Percentiles rank a stretch among this genome's conserved stretches.
Conservation (phyloP, 345 rosid genomes). For the Heritiera fomes region DNA sequence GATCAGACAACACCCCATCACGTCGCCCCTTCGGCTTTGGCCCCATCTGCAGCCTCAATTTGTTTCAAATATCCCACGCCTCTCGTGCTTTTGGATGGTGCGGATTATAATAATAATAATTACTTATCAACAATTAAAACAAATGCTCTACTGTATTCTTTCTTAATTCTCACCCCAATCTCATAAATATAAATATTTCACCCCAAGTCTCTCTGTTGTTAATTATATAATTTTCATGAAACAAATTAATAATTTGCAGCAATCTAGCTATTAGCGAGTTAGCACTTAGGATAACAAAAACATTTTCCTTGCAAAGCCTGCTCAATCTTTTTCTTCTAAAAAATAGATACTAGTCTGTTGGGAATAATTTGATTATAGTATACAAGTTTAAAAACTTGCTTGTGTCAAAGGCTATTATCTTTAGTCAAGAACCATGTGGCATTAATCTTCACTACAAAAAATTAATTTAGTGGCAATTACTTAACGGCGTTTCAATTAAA, state of each 20-base stretch:
- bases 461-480: too few relatives aligned
- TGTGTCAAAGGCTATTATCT: not conserved
- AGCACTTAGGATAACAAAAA: not conserved
- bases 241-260: not conserved
- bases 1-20: slow-evolving; percentile 29
- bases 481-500: too few relatives aligned
- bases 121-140: not conserved
- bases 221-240: not conserved
- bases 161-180: not conserved
- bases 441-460: too few relatives aligned
- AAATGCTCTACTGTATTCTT: not conserved
- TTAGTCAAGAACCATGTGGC: too few relatives aligned
- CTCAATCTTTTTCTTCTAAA: not conserved
- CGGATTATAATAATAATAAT: slow-evolving; percentile 7
- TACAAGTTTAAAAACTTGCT: slow-evolving; percentile 7
- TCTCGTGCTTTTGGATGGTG: slow-evolving; percentile 18
- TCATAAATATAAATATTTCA: not conserved
- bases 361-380: not conserved
- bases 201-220: not conserved
- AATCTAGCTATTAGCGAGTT: not conserved
- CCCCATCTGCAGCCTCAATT: slow-evolving; percentile 13
- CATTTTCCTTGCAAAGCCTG: slow-evolving; percentile 2
- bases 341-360: not conserved
- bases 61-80: slow-evolving; percentile 10
- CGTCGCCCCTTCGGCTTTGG: slow-evolving; percentile 22